These are phyloP conservation scores for Plasmodium malariae DNA, from an alignment of 169 alveolate species.

Conservation along the genomic window DNA sequence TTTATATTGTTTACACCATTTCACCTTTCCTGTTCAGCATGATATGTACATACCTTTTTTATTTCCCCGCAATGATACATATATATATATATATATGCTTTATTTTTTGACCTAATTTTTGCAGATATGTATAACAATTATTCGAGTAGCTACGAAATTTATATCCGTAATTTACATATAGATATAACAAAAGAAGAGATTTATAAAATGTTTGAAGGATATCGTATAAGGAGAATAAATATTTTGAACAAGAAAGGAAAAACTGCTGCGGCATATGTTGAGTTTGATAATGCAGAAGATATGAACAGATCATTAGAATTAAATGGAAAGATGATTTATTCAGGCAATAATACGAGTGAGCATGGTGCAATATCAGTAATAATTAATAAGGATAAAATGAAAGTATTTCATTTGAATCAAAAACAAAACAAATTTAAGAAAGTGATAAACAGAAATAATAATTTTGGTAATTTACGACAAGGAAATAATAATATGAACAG, in stretches of 20 bases:
- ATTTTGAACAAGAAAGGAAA: conserved; percentile 60
- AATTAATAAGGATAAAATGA: conserved; percentile 63
- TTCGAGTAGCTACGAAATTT: conserved; percentile 42
- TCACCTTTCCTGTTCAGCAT: too few relatives aligned
- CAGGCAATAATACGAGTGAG: conserved; percentile 65
- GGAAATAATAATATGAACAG: conserved; percentile 31
- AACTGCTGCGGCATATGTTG: conserved; percentile 71
- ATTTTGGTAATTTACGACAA: conserved; percentile 45
- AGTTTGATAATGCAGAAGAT: conserved; percentile 66
- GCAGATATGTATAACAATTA: conserved; percentile 63
- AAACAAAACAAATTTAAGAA: conserved; percentile 66
- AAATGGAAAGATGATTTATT: conserved; percentile 53
- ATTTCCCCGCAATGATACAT: background rate
- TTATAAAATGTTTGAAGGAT: conserved; percentile 55
- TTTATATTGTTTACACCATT: too few relatives aligned
- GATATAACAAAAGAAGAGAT: conserved; percentile 64
- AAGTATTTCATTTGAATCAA: conserved; percentile 40
- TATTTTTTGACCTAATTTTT: background rate
- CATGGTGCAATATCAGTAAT: conserved; percentile 70
- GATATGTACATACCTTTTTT: too few relatives aligned
- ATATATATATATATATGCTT: background rate
- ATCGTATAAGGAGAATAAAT: conserved; percentile 63
- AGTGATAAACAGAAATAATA: conserved; percentile 30
- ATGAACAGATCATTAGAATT: conserved; percentile 71
- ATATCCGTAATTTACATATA: conserved; percentile 41